Evolutionary conservation across 2,329 filamentous ascomycete genomes (phyloP).

Genomic region (Curvularia eragrostidis): DNA sequence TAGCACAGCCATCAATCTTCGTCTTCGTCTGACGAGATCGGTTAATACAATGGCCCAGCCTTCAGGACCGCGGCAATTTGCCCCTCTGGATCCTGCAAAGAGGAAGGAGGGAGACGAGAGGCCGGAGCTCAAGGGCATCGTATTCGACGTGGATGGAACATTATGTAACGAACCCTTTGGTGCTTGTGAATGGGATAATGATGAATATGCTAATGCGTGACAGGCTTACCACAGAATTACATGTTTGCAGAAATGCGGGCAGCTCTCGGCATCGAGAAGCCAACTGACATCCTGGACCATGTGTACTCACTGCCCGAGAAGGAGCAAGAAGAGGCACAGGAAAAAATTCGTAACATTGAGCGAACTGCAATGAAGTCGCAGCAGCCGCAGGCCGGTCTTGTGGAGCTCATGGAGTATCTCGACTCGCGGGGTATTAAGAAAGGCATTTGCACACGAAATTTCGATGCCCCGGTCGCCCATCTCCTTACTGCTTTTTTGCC

Average conservation of each 20-base stretch:
- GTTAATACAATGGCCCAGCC: constrained; percentile 24
- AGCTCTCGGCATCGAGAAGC: constrained; percentile 73
- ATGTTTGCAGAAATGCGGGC: constrained; percentile 91
- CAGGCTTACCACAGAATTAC: constrained; percentile 87
- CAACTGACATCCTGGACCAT: constrained; percentile 85
- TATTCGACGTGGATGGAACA: constrained; percentile 97
- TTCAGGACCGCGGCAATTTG: constrained; percentile 55
- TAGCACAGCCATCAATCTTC: neutral
- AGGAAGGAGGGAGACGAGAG: constrained; percentile 41
- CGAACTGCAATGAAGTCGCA: constrained; percentile 79
- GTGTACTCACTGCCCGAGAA: constrained; percentile 74
- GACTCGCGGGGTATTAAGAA: constrained; percentile 71
- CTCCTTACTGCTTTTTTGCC: constrained; percentile 77
- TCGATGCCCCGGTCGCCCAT: constrained; percentile 75
- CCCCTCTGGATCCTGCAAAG: constrained; percentile 54
- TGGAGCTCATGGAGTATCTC: constrained; percentile 81
- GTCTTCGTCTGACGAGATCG: constrained; percentile 5
- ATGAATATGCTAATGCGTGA: constrained; percentile 12
- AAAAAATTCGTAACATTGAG: constrained; percentile 80
- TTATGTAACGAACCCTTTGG: constrained; percentile 68
- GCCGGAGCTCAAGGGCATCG: constrained; percentile 62
- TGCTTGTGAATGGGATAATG: neutral
- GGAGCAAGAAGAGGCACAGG: constrained; percentile 69
- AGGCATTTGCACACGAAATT: constrained; percentile 93
- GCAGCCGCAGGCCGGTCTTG: constrained; percentile 80